Evolutionary conservation across 176 grass and related monocot species (phyloP).

Genomic region (Raddia distichophylla): DNA sequence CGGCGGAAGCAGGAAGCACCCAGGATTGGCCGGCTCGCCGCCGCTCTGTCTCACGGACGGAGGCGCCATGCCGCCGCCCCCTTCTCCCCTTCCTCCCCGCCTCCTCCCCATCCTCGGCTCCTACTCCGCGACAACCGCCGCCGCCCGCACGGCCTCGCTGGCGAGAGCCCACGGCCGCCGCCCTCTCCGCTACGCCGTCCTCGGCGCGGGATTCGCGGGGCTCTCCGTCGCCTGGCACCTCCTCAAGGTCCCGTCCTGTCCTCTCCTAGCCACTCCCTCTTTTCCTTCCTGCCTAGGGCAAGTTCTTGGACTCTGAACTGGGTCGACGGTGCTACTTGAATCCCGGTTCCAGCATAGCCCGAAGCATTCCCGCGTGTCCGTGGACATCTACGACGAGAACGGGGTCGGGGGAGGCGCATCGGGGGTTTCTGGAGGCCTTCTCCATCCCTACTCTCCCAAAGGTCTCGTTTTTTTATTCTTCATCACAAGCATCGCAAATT

Average conservation of each 20-base stretch:
- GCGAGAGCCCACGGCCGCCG: slow-evolving; percentile 15
- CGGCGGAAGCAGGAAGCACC: not conserved
- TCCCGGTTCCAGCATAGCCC: slow-evolving; percentile 54
- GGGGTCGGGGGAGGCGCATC: slow-evolving; percentile 88
- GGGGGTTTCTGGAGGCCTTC: slow-evolving; percentile 79
- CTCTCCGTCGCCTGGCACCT: slow-evolving; percentile 94
- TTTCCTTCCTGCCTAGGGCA: not conserved
- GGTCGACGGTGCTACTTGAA: not conserved
- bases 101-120: slow-evolving; percentile 4
- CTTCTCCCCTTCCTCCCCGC: slow-evolving; percentile 14
- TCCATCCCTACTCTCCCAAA: slow-evolving; percentile 96
- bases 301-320: not conserved
- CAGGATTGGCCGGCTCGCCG: not conserved
- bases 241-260: slow-evolving; percentile 58
- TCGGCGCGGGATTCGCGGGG: slow-evolving; percentile 84
- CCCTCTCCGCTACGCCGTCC: slow-evolving; percentile 70
- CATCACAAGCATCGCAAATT: not conserved
- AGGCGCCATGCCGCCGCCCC: slow-evolving; percentile 15
- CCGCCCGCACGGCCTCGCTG: slow-evolving; percentile 1
- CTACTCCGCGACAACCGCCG: slow-evolving; percentile 34
- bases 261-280: not conserved
- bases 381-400: slow-evolving; percentile 90
- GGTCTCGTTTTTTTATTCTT: slow-evolving; percentile 43
- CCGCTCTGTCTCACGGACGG: slow-evolving; percentile 4
- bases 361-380: slow-evolving; percentile 52